Percentiles rank a stretch among this genome's conserved stretches.
These are phyloP conservation scores for Malus hybrid DNA, from an alignment of 331 rosid genomes.

Conservation along the genomic window DNA sequence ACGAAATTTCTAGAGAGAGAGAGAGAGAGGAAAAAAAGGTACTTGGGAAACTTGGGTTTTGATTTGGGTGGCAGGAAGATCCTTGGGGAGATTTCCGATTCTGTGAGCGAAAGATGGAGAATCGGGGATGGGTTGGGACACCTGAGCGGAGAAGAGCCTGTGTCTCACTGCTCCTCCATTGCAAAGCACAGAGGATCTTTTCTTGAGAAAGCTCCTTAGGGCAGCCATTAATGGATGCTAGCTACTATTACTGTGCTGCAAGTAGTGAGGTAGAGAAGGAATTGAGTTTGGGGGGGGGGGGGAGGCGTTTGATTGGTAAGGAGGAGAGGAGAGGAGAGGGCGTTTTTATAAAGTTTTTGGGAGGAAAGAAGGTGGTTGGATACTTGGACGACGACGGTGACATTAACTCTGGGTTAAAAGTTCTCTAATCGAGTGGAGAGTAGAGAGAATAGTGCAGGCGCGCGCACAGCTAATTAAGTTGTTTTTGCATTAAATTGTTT, in stretches of 20 bases:
- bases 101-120: constrained; percentile 59
- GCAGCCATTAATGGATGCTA: constrained; percentile 4
- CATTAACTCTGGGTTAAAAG: no score
- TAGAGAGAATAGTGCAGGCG: no score
- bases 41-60: constrained; percentile 71
- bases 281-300: no score
- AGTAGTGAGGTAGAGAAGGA: no score
- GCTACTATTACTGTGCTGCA: neutral
- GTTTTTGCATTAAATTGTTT: no score
- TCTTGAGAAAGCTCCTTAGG: constrained; percentile 29
- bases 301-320: no score
- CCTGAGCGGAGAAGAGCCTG: constrained; percentile 29
- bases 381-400: no score
- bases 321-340: no score
- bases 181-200: constrained; percentile 12
- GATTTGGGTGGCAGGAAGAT: constrained; percentile 75
- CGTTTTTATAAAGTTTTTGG: no score
- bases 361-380: no score
- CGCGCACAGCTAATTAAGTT: no score
- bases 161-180: constrained; percentile 2
- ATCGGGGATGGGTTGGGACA: constrained; percentile 27
- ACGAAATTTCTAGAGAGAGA: neutral
- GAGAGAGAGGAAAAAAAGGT: neutral
- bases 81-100: constrained; percentile 81
- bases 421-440: no score